Percentiles rank a stretch among this genome's conserved stretches.
Evolutionary conservation across 306 rosid genomes (phyloP).

Genomic region (Quercus suber): DNA sequence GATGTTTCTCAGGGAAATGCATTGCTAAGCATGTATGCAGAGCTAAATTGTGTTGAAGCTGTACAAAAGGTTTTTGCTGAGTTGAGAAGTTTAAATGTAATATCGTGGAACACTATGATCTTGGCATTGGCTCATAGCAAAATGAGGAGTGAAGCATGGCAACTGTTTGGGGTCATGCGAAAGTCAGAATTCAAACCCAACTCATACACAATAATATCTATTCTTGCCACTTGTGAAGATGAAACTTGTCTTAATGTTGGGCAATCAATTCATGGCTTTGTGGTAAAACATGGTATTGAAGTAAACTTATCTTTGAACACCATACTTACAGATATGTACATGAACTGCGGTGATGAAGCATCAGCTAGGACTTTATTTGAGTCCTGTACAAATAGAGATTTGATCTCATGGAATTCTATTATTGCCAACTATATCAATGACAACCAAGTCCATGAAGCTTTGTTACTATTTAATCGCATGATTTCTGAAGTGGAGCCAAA

Average conservation of each 20-base stretch:
- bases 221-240: slow-evolving; percentile 33
- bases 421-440: slow-evolving; percentile 32
- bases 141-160: slow-evolving; percentile 31
- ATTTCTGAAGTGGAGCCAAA: slow-evolving; percentile 40
- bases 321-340: slow-evolving; percentile 46
- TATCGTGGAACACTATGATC: slow-evolving; percentile 45
- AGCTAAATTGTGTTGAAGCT: slow-evolving; percentile 21
- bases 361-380: slow-evolving; percentile 34
- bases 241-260: slow-evolving; percentile 25
- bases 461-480: slow-evolving; percentile 36
- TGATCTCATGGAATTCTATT: slow-evolving; percentile 49
- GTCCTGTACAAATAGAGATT: slow-evolving; percentile 32
- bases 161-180: slow-evolving; percentile 26
- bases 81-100: slow-evolving; percentile 30
- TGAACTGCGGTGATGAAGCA: slow-evolving; percentile 40
- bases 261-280: slow-evolving; percentile 41
- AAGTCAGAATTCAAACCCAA: slow-evolving; percentile 27
- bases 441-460: slow-evolving; percentile 31
- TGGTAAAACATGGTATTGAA: slow-evolving; percentile 31
- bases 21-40: slow-evolving; percentile 34
- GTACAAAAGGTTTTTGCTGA: slow-evolving; percentile 28
- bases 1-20: slow-evolving; percentile 39
- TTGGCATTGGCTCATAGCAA: slow-evolving; percentile 30
- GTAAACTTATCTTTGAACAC: slow-evolving; percentile 38
- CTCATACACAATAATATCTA: slow-evolving; percentile 39